phyloP scores from a whole-genome alignment of 768 basidiomycete species.

The Boletus subcaerulescens region DNA sequence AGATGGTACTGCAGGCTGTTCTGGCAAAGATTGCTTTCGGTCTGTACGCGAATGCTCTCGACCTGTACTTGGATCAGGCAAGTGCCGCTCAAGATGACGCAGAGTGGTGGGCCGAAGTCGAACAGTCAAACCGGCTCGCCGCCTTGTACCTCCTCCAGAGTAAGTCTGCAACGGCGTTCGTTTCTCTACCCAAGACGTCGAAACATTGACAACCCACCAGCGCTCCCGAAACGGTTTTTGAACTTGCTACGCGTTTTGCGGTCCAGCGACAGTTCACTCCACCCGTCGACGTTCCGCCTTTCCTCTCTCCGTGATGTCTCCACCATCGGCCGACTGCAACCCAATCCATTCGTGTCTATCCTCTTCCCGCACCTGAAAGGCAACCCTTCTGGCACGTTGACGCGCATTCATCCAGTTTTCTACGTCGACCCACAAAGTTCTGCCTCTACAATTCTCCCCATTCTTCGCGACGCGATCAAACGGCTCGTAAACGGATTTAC shows the following conservation, averaged over 20 bases:
- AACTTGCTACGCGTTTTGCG: slow-evolving; percentile 41
- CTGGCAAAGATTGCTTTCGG: slow-evolving; percentile 49
- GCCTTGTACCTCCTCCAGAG: slow-evolving; percentile 76
- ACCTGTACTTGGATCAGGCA: slow-evolving; percentile 64
- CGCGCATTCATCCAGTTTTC: slow-evolving; percentile 12
- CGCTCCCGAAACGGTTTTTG: slow-evolving; percentile 26
- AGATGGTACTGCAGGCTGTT: slow-evolving; percentile 33
- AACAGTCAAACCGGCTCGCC: slow-evolving; percentile 54
- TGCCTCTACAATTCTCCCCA: slow-evolving; percentile 7
- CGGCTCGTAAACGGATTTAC: slow-evolving; percentile 11
- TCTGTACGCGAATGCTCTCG: slow-evolving; percentile 64
- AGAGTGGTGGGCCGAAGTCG: slow-evolving; percentile 80
- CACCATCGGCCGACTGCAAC: slow-evolving; percentile 43
- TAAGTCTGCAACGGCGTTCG: slow-evolving; percentile 35
- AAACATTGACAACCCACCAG: slow-evolving; percentile 12
- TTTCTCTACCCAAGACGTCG: neutral
- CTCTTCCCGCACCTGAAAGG: slow-evolving; percentile 64
- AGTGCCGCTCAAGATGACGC: slow-evolving; percentile 69
- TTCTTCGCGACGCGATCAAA: slow-evolving; percentile 6
- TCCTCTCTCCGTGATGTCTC: slow-evolving; percentile 47
- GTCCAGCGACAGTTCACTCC: slow-evolving; percentile 44
- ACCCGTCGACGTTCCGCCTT: slow-evolving; percentile 44
- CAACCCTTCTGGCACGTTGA: slow-evolving; percentile 26
- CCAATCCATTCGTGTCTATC: slow-evolving; percentile 49
- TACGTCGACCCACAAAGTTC: slow-evolving; percentile 1